Evolutionary conservation across 331 rosid species (phyloP), one percentile per base, ranked within the genome.

Genomic region (Acacia concinna): DNA sequence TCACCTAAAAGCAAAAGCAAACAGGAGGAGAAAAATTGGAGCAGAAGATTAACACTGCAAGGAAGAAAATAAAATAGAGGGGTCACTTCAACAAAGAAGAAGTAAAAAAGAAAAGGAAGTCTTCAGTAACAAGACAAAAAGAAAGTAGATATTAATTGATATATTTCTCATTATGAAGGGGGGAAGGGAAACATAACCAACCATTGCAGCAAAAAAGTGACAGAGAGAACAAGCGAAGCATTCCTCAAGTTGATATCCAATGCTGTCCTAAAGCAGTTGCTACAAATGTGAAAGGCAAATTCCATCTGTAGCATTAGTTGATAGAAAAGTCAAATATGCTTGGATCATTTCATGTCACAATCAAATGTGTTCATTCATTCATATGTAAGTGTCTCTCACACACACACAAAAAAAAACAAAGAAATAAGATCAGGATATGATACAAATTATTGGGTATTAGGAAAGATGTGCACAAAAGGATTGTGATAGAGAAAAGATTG

Each of bases 291-390:
- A 96, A 96, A 96, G 99, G 99, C 88, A 96, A 96, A 96, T 91
- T 96, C 98, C 99, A 93, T 96, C 98, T 96, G 98, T 93, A 74
- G 96, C 97, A 96, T 96, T 96, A 96, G 98, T 96, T 86, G 92
- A 90, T 93, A 90, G 92, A 87, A 82, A 93, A 84, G 98, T 95
- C 89, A 93, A 91, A 59, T 76, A 78, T 49, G 30, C 35, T 73
- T 28, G 31, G 68, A 76, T 32, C 62, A 76, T 15, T 60, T 40
- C 43, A 60, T 27, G 62, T 73, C 1, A 4, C 73, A 79, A 43
- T 54, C 57, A 46, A 70, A 56, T 14, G 38, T 31, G 56, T 70
- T 68, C 77, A 70, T 74, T 67, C 47, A 43, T 40, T 56, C 63
- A 8, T 10, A 10, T 56, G 63, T 23, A n/a, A n/a, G 15, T 21